phyloP scores from a whole-genome alignment of 208 protist species.

The Leishmania major region DNA sequence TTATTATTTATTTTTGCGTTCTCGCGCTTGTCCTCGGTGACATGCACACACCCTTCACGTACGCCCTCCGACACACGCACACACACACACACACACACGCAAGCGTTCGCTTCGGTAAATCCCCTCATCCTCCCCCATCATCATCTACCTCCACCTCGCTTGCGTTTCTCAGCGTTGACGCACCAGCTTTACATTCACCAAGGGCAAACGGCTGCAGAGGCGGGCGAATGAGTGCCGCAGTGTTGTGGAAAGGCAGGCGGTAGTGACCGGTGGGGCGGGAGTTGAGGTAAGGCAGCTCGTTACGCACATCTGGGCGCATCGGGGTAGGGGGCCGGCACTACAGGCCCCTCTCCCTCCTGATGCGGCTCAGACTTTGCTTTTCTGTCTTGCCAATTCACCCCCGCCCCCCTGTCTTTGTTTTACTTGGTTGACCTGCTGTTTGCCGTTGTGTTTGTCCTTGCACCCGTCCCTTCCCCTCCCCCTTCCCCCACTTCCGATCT shows the following conservation, averaged over 20 bases:
- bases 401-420: not conserved
- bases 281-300: not conserved
- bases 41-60: not conserved
- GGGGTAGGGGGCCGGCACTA: no score
- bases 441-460: not conserved
- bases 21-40: not conserved
- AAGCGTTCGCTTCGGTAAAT: not conserved
- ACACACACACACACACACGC: not conserved
- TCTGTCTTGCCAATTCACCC: not conserved
- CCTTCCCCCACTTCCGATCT: not conserved
- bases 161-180: not conserved
- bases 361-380: not conserved
- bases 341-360: no score
- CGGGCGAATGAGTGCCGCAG: not conserved
- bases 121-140: not conserved
- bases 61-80: not conserved
- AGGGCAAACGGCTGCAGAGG: not conserved
- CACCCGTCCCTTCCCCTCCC: not conserved
- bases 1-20: not conserved
- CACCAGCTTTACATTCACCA: not conserved
- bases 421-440: not conserved
- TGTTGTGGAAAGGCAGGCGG: not conserved
- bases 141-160: not conserved
- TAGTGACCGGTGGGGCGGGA: not conserved
- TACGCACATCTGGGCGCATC: not conserved